These are phyloP conservation scores for Claviceps sp. DNA, from an alignment of 2,329 filamentous ascomycete species.

Conservation along the genomic window DNA sequence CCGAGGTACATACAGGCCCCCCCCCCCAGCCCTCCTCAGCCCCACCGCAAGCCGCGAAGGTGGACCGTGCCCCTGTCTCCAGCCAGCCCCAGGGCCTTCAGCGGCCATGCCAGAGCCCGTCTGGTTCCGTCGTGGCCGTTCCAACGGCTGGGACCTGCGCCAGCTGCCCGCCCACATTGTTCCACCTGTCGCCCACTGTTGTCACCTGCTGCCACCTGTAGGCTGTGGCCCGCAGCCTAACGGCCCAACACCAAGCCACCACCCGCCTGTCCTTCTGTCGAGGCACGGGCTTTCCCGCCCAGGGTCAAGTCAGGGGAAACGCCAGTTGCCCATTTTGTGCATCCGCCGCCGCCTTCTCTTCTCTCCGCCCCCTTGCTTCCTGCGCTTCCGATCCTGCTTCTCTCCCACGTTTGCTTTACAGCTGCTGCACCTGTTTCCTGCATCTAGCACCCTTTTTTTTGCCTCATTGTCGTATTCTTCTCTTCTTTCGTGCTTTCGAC, in stretches of 20 bases:
- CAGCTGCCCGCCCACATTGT: not conserved
- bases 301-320: too few species aligned
- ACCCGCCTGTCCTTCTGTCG: too few species aligned
- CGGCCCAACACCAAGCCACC: too few species aligned
- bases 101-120: not conserved
- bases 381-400: not conserved
- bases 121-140: not conserved
- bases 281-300: too few species aligned
- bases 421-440: not conserved
- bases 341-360: not conserved
- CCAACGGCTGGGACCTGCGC: not conserved
- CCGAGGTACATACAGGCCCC: not conserved
- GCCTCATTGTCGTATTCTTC: not conserved
- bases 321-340: not conserved
- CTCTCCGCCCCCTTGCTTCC: not conserved
- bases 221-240: too few species aligned
- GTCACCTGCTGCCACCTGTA: too few species aligned
- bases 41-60: not conserved
- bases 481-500: not conserved
- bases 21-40: not conserved
- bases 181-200: too few species aligned
- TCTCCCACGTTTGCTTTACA: not conserved
- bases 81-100: not conserved
- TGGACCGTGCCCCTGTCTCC: not conserved
- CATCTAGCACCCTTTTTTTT: not conserved